A percentile compares a stretch with the other conserved stretches of the same genome.
Conservation (phyloP, 176 grass and related monocot species). For the Raddia distichophylla region DNA sequence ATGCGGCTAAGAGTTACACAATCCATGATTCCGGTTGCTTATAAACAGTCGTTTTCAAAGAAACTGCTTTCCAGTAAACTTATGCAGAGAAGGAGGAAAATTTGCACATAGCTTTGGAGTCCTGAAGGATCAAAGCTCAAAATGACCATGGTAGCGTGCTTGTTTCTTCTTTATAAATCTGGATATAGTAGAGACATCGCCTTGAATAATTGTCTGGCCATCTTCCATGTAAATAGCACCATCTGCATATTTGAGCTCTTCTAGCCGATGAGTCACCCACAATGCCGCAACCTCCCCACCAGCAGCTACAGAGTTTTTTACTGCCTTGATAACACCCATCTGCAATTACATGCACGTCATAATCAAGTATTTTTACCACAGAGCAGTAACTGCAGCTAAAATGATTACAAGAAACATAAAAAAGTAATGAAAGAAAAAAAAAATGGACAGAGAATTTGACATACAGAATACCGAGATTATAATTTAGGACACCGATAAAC, state of each 20-base stretch:
- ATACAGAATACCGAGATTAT: not conserved
- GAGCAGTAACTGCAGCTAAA: not conserved
- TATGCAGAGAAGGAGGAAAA: conserved; percentile 2
- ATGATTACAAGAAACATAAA: not conserved
- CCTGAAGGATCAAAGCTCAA: conserved; percentile 51
- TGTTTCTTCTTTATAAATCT: conserved; percentile 85
- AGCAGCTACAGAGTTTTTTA: conserved; percentile 75
- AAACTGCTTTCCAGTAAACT: not conserved
- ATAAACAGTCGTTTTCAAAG: not conserved
- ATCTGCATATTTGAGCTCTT: conserved; percentile 94
- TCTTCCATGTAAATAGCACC: conserved; percentile 98
- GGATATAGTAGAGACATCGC: conserved; percentile 55
- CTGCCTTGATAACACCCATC: conserved; percentile 84
- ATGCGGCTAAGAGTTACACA: not conserved
- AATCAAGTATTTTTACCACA: not conserved
- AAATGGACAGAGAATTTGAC: not conserved
- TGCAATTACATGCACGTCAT: conserved; percentile 33
- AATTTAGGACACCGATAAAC: conserved; percentile 9
- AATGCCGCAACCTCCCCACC: conserved; percentile 73
- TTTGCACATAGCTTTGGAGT: not conserved
- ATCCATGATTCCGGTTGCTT: not conserved
- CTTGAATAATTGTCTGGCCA: conserved; percentile 73
- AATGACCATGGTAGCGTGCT: conserved; percentile 56
- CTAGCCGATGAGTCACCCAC: conserved; percentile 96
- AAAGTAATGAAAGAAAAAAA: conserved; percentile 1